A percentile compares a stretch with the other conserved stretches of the same genome.
These are phyloP conservation scores for Cercospora sp. DNA, from an alignment of 2,329 filamentous ascomycete genomes.

Conservation along the genomic window DNA sequence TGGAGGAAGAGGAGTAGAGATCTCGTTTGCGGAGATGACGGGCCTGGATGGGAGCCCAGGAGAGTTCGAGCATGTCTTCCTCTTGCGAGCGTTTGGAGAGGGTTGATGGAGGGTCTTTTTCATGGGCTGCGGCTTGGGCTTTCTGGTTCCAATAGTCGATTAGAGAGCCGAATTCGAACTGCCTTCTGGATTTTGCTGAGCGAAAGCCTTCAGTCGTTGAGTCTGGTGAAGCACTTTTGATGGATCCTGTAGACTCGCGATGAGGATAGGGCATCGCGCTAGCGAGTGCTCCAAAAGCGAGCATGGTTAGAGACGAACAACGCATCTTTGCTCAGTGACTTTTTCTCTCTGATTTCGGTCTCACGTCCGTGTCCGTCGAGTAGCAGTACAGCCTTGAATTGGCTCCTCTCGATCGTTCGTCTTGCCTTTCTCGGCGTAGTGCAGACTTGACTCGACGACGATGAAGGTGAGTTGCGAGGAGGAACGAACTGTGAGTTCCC, in stretches of 20 bases:
- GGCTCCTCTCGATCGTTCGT: neutral
- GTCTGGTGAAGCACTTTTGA: neutral
- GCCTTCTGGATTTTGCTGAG: neutral
- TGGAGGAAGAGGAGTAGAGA: neutral
- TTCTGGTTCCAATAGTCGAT: conserved; percentile 9
- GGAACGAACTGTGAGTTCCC: neutral
- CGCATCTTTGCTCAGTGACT: neutral
- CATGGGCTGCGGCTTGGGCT: neutral
- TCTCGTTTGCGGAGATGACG: neutral
- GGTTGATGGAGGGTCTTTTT: neutral
- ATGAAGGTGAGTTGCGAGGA: neutral
- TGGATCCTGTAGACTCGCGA: neutral
- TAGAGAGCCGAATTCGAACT: conserved; percentile 2
- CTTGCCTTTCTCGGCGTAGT: neutral
- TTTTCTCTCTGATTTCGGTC: neutral
- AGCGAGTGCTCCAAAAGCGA: conserved; percentile 5
- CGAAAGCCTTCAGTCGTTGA: neutral
- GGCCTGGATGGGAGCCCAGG: neutral
- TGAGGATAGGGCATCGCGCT: conserved; percentile 3
- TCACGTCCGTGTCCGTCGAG: neutral
- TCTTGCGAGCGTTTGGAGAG: neutral
- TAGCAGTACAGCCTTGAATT: neutral
- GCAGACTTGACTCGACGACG: conserved; percentile 1
- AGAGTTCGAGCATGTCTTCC: neutral
- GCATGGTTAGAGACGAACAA: conserved; percentile 5